Conservation (phyloP, 2,329 filamentous ascomycete genomes). For the Kalmusia sp. region DNA sequence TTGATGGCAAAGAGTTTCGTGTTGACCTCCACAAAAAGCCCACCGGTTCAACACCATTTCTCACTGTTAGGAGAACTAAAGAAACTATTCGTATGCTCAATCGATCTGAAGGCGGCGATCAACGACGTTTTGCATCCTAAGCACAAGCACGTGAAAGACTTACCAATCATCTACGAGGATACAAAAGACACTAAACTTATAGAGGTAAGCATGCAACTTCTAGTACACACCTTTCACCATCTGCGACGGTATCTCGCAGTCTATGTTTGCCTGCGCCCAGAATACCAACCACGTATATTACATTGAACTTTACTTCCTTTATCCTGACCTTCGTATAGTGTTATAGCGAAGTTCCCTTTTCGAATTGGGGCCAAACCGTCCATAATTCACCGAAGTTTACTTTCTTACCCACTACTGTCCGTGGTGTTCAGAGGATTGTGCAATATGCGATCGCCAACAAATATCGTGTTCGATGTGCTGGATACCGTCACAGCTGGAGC, state of each 20-base stretch:
- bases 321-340: constrained; percentile 14
- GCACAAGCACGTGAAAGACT: constrained; percentile 26
- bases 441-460: constrained; percentile 44
- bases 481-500: constrained; percentile 55
- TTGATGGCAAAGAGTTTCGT: constrained; percentile 29
- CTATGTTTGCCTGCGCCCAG: no score
- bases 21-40: constrained; percentile 34
- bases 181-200: constrained; percentile 36
- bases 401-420: constrained; percentile 51
- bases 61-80: constrained; percentile 25
- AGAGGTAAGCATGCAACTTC: constrained; percentile 41
- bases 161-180: constrained; percentile 43
- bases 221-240: no score
- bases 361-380: constrained; percentile 53
- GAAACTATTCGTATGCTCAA: constrained; percentile 15
- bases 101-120: constrained; percentile 24
- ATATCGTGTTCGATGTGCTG: constrained; percentile 50
- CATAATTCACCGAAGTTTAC: constrained; percentile 50
- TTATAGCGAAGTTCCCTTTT: constrained; percentile 35
- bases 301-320: no score
- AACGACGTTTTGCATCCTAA: constrained; percentile 29
- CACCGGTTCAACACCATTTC: constrained; percentile 43
- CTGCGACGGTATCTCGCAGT: no score
- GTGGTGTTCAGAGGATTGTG: constrained; percentile 52
- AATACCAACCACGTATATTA: no score